These are phyloP conservation scores for Trichoderma sp. DNA, from an alignment of 2,329 filamentous ascomycete species.

Conservation along the genomic window DNA sequence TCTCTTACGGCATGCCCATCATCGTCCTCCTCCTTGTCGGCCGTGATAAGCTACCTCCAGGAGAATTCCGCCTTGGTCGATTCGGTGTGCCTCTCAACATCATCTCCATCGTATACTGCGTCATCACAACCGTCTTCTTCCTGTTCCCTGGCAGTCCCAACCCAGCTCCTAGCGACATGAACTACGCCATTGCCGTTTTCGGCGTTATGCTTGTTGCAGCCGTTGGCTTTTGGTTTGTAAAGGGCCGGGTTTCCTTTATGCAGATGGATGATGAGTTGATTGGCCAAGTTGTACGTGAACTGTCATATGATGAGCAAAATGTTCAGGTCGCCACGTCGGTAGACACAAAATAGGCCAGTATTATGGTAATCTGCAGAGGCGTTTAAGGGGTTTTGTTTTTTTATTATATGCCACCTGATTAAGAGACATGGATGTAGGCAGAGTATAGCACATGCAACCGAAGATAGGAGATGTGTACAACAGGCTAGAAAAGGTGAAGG, in stretches of 20 bases:
- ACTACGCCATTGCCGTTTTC: slow-evolving; percentile 57
- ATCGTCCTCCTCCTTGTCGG: slow-evolving; percentile 47
- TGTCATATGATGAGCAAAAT: neutral
- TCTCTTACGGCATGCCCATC: slow-evolving; percentile 51
- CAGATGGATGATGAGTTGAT: slow-evolving; percentile 22
- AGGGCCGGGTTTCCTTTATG: slow-evolving; percentile 39
- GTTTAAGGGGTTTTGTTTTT: neutral
- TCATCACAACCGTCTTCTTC: slow-evolving; percentile 54
- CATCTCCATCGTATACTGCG: slow-evolving; percentile 51
- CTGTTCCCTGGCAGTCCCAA: slow-evolving; percentile 50
- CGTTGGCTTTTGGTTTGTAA: slow-evolving; percentile 49
- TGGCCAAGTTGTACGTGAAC: slow-evolving; percentile 12
- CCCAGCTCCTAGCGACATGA: slow-evolving; percentile 51
- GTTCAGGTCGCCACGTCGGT: neutral
- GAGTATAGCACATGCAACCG: neutral
- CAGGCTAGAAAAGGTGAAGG: neutral
- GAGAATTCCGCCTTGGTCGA: slow-evolving; percentile 45
- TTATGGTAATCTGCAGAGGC: neutral
- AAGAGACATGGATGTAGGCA: neutral
- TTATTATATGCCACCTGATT: neutral
- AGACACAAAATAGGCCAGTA: neutral
- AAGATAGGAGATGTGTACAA: neutral
- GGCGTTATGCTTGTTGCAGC: slow-evolving; percentile 53
- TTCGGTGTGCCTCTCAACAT: slow-evolving; percentile 46
- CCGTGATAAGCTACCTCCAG: slow-evolving; percentile 50